A percentile compares a stretch with the other conserved stretches of the same genome.
Evolutionary conservation across 2,329 filamentous ascomycete species (phyloP).

Genomic region (Colletotrichum sp.): DNA sequence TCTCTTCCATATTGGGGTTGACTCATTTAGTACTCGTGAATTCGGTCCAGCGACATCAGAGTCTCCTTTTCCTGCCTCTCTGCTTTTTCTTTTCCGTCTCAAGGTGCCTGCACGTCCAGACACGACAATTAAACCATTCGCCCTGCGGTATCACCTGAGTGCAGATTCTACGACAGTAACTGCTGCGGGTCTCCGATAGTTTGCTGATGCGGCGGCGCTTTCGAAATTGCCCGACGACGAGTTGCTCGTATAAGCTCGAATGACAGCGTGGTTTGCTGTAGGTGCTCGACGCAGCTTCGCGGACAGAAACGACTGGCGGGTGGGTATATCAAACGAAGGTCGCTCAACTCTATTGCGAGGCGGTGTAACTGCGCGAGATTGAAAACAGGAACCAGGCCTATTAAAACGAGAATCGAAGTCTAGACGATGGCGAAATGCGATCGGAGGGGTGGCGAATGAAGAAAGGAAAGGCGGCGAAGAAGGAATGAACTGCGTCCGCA

Average conservation of each 20-base stretch:
- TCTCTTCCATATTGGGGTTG: slow-evolving; percentile 58
- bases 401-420: slow-evolving; percentile 22
- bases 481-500: slow-evolving; percentile 6
- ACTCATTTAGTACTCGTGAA: slow-evolving; percentile 55
- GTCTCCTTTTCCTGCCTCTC: slow-evolving; percentile 24
- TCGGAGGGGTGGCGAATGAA: not conserved
- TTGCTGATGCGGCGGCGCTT: slow-evolving; percentile 6
- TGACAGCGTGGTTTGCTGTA: not conserved
- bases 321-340: slow-evolving; percentile 17
- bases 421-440: not conserved
- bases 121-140: slow-evolving; percentile 5
- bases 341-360: slow-evolving; percentile 16
- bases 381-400: slow-evolving; percentile 21
- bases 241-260: slow-evolving; percentile 27
- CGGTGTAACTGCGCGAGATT: slow-evolving; percentile 16
- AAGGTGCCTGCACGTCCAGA: slow-evolving; percentile 9
- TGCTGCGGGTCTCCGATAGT: slow-evolving; percentile 5
- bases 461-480: slow-evolving; percentile 14
- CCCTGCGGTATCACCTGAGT: slow-evolving; percentile 11
- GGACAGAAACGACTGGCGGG: slow-evolving; percentile 4
- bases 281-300: slow-evolving; percentile 4
- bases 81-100: slow-evolving; percentile 26
- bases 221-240: slow-evolving; percentile 7
- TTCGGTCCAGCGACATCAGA: slow-evolving; percentile 27
- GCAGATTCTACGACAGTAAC: slow-evolving; percentile 1